phyloP scores from a whole-genome alignment of 176 grass and related monocot genomes.

The Alopecurus myosuroides region DNA sequence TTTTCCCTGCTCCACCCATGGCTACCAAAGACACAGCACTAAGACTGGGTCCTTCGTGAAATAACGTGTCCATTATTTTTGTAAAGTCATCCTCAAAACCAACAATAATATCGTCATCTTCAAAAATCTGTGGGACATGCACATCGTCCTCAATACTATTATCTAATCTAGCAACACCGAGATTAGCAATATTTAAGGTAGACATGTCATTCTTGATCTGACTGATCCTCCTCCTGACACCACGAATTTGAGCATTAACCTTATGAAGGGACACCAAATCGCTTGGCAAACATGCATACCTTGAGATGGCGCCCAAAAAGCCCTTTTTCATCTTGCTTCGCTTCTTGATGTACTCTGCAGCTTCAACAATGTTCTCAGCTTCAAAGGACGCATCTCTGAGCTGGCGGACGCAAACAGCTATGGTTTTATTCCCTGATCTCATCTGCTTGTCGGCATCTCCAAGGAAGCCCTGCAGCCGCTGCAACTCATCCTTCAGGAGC shows the following conservation, averaged over 20 bases:
- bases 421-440: neutral
- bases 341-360: neutral
- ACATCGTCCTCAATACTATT: no score
- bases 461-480: no score
- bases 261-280: neutral
- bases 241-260: neutral
- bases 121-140: no score
- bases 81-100: no score
- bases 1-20: no score
- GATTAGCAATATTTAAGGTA: neutral
- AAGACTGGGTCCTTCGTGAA: no score
- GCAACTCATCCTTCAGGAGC: no score
- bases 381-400: conserved; percentile 5
- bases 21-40: no score
- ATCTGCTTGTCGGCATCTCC: neutral
- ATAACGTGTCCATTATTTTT: no score
- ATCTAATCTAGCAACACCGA: no score
- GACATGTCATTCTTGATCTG: neutral
- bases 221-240: neutral
- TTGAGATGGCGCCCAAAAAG: neutral
- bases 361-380: neutral
- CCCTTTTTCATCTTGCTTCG: neutral
- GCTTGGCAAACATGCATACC: neutral
- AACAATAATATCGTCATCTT: no score
- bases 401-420: neutral